phyloP scores from a whole-genome alignment of 2,329 filamentous ascomycete genomes.

The Fusarium pseudonygamai region DNA sequence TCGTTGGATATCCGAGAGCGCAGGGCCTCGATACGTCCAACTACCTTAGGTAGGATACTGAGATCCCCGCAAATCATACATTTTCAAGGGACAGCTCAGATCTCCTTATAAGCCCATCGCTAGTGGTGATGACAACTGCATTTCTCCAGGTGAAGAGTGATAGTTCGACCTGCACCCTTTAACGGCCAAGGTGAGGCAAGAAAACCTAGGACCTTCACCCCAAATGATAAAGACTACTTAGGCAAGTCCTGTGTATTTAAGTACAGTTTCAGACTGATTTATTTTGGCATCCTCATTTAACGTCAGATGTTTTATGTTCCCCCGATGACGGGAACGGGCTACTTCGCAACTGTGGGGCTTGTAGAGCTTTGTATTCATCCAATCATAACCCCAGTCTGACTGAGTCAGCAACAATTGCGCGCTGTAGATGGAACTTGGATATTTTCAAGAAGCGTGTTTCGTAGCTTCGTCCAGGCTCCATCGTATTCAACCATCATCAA shows the following conservation, averaged over 20 bases:
- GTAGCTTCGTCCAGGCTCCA: constrained; percentile 28
- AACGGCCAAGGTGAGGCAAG: neutral
- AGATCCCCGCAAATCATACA: neutral
- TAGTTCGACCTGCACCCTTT: neutral
- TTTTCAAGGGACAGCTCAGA: neutral
- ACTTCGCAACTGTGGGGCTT: constrained; percentile 5
- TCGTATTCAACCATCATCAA: constrained; percentile 28
- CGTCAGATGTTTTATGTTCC: neutral
- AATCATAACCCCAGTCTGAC: constrained; percentile 8
- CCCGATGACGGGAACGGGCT: neutral
- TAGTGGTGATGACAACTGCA: neutral
- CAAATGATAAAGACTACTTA: neutral
- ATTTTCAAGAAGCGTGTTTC: constrained; percentile 46
- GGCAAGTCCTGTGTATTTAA: neutral
- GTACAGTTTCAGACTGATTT: neutral
- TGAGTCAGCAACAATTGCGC: constrained; percentile 39
- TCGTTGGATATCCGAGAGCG: neutral
- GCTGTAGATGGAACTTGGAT: constrained; percentile 34
- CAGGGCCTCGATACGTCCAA: neutral
- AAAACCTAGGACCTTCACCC: neutral
- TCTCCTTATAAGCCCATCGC: neutral
- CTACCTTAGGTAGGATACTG: neutral
- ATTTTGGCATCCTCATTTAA: neutral
- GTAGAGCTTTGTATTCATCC: neutral
- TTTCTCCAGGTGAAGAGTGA: neutral